Conservation (phyloP, 129 eudicot genomes). For the Arctium minus region DNA sequence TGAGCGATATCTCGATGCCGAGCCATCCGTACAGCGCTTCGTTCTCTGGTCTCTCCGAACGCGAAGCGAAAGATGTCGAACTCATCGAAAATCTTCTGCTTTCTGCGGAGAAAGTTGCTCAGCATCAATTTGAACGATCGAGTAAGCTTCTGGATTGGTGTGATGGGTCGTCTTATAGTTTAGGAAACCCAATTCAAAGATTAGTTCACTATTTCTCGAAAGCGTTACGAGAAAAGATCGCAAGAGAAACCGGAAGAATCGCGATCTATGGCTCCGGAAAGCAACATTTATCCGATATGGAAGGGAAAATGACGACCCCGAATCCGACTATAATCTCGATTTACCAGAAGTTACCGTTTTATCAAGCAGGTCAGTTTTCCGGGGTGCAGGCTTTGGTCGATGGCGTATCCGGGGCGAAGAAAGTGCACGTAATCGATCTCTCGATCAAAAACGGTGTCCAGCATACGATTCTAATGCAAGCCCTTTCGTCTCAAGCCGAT, state of each 20-base stretch:
- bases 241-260: conserved; percentile 38
- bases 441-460: conserved; percentile 31
- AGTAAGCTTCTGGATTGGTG: conserved; percentile 46
- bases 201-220: conserved; percentile 45
- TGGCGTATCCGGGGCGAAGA: conserved; percentile 14
- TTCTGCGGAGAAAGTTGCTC: conserved; percentile 40
- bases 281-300: conserved; percentile 5
- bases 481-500: conserved; percentile 28
- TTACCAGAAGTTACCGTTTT: conserved; percentile 34
- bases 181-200: conserved; percentile 39
- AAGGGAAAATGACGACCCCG: conserved; percentile 7
- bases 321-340: conserved; percentile 12
- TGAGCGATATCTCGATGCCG: conserved; percentile 12
- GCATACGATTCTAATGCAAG: conserved; percentile 41
- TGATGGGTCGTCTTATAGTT: conserved; percentile 12
- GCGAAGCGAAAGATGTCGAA: conserved; percentile 37
- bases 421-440: conserved; percentile 42
- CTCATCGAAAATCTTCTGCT: conserved; percentile 48
- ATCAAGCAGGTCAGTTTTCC: conserved; percentile 30
- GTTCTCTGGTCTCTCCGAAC: conserved; percentile 31
- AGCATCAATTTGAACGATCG: conserved; percentile 38
- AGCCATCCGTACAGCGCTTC: conserved; percentile 38
- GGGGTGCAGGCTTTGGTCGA: conserved; percentile 39
- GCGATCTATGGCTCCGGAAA: background rate
- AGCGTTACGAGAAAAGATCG: conserved; percentile 50